Evolutionary conservation across 768 basidiomycete species (phyloP).

Genomic region (Leucocoprinus leucothites): DNA sequence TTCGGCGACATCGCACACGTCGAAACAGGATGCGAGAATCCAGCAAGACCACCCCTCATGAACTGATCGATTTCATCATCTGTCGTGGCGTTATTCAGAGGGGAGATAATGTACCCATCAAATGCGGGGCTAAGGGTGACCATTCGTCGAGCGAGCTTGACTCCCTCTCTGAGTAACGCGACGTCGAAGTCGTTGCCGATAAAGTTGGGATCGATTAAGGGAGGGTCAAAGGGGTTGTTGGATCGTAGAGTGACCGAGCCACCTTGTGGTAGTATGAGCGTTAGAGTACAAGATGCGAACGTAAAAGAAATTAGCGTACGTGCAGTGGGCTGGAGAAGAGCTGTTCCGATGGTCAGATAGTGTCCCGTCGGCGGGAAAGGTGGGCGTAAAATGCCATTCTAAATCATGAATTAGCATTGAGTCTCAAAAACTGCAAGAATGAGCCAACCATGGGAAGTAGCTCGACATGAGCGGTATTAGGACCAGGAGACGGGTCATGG

Average conservation of each 20-base stretch:
- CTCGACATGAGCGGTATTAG: conserved; percentile 32
- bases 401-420: neutral
- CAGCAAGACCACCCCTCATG: conserved; percentile 14
- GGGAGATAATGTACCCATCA: conserved; percentile 21
- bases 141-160: conserved; percentile 18
- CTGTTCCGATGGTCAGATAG: conserved; percentile 25
- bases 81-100: conserved; percentile 17
- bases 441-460: conserved; percentile 26
- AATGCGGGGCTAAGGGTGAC: conserved; percentile 20
- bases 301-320: conserved; percentile 21
- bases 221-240: conserved; percentile 38
- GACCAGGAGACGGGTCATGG: conserved; percentile 34
- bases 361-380: conserved; percentile 24
- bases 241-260: conserved; percentile 32
- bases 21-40: conserved; percentile 25
- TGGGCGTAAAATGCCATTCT: conserved; percentile 13
- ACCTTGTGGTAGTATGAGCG: conserved; percentile 16
- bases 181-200: conserved; percentile 28
- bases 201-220: conserved; percentile 46
- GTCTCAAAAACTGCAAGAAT: neutral
- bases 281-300: neutral
- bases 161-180: conserved; percentile 20
- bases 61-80: conserved; percentile 22
- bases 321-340: conserved; percentile 31
- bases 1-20: conserved; percentile 26